These are phyloP conservation scores for Schoenoplectus triqueter DNA, from an alignment of 202 grass and related monocot species.

Conservation along the genomic window DNA sequence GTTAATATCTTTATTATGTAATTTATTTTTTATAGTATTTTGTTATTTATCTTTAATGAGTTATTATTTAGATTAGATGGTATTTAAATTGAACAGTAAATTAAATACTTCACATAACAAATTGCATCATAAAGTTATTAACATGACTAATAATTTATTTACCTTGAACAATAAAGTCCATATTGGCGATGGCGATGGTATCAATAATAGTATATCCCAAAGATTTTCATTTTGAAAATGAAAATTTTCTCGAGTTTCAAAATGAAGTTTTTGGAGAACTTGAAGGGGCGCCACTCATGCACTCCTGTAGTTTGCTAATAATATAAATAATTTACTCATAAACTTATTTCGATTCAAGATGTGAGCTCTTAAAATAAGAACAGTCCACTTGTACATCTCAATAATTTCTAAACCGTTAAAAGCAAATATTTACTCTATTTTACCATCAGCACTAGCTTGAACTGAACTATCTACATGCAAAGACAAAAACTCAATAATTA, in stretches of 20 bases:
- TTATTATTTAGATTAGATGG: too few species aligned
- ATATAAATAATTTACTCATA: not conserved
- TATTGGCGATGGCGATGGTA: too few species aligned
- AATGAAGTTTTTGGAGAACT: not conserved
- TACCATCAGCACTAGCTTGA: not conserved
- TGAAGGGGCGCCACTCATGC: not conserved
- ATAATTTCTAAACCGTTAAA: not conserved
- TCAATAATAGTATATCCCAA: too few species aligned
- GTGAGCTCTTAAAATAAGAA: not conserved
- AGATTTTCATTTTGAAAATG: not conserved
- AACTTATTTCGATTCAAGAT: not conserved
- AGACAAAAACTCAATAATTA: conserved; percentile 14
- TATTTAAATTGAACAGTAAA: too few species aligned
- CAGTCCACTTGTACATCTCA: not conserved
- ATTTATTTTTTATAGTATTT: too few species aligned
- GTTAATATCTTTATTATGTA: too few species aligned
- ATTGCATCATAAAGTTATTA: too few species aligned
- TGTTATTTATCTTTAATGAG: too few species aligned
- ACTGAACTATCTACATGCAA: conserved; percentile 10
- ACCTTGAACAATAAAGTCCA: too few species aligned
- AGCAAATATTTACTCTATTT: not conserved
- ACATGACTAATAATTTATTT: too few species aligned
- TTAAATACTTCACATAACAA: too few species aligned
- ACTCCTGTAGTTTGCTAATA: not conserved
- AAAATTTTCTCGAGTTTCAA: not conserved